Evolutionary conservation across 352 stramenopile species (phyloP).

Genomic region (Thraustochytrium sp.): DNA sequence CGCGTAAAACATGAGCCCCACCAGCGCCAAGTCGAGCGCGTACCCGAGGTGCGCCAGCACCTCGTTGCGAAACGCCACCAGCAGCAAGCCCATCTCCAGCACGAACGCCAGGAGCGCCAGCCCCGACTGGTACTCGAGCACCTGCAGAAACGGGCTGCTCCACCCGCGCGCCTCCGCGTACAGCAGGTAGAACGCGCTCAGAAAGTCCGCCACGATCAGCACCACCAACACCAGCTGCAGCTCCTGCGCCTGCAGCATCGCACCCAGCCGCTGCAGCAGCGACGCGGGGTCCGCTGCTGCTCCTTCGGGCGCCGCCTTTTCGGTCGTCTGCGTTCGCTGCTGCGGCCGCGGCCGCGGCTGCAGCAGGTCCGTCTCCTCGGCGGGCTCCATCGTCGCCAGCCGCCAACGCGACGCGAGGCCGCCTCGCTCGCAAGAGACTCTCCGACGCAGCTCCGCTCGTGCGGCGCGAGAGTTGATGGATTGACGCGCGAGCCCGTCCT

Average conservation of each 20-base stretch:
- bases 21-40: slow-evolving; percentile 1
- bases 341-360: background rate
- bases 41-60: slow-evolving; percentile 23
- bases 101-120: slow-evolving; percentile 3
- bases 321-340: background rate
- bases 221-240: slow-evolving; percentile 19
- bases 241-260: slow-evolving; percentile 27
- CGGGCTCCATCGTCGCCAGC: background rate
- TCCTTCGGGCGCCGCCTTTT: background rate
- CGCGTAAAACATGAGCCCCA: slow-evolving; percentile 30
- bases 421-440: background rate
- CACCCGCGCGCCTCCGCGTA: background rate
- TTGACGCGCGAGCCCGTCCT: background rate
- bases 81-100: background rate
- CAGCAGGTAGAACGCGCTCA: slow-evolving; percentile 24
- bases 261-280: background rate
- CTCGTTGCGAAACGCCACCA: background rate
- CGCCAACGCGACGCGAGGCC: background rate
- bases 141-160: background rate
- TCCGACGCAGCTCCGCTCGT: background rate
- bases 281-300: background rate
- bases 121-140: slow-evolving; percentile 17
- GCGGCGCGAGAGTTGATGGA: background rate
- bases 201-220: slow-evolving; percentile 6
- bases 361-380: no score